These are phyloP conservation scores for Diaporthe ilicicola DNA, from an alignment of 2,329 filamentous ascomycete species.

Conservation along the genomic window DNA sequence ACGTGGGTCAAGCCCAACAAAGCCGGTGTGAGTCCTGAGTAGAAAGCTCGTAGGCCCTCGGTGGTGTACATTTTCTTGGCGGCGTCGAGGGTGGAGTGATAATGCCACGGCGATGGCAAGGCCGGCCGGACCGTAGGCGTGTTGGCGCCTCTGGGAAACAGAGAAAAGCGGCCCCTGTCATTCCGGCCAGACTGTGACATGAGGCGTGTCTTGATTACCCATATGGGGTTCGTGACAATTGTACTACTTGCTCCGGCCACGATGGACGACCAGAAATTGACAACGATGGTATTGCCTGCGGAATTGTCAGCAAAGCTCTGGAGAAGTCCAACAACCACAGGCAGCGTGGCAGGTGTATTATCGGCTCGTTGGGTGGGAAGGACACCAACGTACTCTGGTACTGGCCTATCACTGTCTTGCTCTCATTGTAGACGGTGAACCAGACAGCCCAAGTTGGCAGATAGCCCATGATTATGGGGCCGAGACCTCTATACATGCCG, in stretches of 20 bases:
- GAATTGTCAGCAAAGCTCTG: conserved; percentile 34
- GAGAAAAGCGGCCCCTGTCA: conserved; percentile 55
- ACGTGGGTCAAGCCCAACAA: conserved; percentile 93
- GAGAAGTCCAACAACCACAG: conserved; percentile 27
- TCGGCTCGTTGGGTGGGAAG: not conserved
- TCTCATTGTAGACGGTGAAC: conserved; percentile 94
- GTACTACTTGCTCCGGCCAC: conserved; percentile 93
- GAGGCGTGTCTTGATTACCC: conserved; percentile 98
- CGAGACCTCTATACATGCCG: conserved; percentile 92
- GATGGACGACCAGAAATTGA: conserved; percentile 90
- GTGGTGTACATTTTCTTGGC: conserved; percentile 94
- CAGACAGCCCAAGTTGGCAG: conserved; percentile 98
- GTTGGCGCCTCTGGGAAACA: conserved; percentile 58
- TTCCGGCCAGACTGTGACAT: conserved; percentile 82
- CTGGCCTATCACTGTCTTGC: conserved; percentile 76
- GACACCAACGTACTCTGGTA: conserved; percentile 63
- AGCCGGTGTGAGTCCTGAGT: conserved; percentile 92
- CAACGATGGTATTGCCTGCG: conserved; percentile 77
- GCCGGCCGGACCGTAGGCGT: conserved; percentile 64
- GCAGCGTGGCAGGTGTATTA: not conserved
- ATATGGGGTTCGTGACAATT: conserved; percentile 95
- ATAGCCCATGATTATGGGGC: conserved; percentile 94
- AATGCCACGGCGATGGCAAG: conserved; percentile 84
- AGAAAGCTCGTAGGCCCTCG: conserved; percentile 90
- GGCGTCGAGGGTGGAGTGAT: conserved; percentile 87